These are phyloP conservation scores for Morella rubra DNA, from an alignment of 306 rosid genomes.

Conservation along the genomic window DNA sequence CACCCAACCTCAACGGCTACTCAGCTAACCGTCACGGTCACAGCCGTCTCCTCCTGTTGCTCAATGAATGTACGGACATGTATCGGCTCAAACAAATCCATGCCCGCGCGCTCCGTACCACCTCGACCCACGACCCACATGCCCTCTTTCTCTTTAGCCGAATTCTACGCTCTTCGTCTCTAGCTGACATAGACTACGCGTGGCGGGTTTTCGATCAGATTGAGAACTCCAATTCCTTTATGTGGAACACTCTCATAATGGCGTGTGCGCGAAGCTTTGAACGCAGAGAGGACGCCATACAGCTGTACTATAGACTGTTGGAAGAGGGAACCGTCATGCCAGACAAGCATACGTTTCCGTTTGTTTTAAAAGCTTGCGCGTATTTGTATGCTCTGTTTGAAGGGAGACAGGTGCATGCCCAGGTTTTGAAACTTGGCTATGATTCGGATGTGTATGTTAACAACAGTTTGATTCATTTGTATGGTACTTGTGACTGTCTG, in stretches of 20 bases:
- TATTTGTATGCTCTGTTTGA: conserved; percentile 53
- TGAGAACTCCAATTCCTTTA: conserved; percentile 59
- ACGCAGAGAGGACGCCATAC: conserved; percentile 39
- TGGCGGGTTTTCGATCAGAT: conserved; percentile 51
- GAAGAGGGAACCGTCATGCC: conserved; percentile 43
- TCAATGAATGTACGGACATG: conserved; percentile 38
- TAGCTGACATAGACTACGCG: conserved; percentile 48
- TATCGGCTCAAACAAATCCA: conserved; percentile 69
- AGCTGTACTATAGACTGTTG: conserved; percentile 50
- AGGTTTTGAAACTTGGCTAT: conserved; percentile 60
- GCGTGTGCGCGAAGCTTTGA: conserved; percentile 57
- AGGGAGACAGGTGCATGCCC: conserved; percentile 76
- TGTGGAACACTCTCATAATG: conserved; percentile 81
- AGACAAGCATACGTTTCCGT: conserved; percentile 66
- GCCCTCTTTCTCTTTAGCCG: conserved; percentile 46
- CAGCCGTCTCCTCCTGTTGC: conserved; percentile 45
- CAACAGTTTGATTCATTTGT: conserved; percentile 80
- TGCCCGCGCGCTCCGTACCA: conserved; percentile 66
- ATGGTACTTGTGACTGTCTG: conserved; percentile 61
- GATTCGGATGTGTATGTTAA: conserved; percentile 49
- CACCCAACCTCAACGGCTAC: conserved; percentile 15
- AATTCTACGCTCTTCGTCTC: conserved; percentile 54
- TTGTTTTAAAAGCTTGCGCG: conserved; percentile 76
- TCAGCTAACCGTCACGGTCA: conserved; percentile 20
- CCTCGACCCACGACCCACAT: conserved; percentile 38